phyloP scores from a whole-genome alignment of 192 early-diverging fungal species.

The Gonapodya prolifera region DNA sequence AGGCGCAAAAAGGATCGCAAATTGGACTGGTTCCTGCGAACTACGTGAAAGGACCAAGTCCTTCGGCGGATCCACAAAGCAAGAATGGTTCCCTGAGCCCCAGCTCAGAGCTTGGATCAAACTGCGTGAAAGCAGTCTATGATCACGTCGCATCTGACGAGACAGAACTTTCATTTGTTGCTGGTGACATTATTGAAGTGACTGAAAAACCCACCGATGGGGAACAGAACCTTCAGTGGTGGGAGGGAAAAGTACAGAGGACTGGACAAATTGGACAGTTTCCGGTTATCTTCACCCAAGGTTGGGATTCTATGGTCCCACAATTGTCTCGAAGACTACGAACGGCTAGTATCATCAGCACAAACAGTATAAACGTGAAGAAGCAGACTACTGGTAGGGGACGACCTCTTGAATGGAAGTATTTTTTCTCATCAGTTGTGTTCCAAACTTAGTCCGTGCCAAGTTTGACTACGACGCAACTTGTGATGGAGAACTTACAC shows the following conservation, averaged over 20 bases:
- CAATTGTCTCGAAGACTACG: background rate
- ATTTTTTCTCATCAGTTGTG: too few species aligned
- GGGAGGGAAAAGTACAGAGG: background rate
- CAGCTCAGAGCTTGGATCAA: background rate
- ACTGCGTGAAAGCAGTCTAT: background rate
- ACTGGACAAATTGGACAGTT: background rate
- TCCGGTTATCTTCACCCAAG: background rate
- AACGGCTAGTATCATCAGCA: background rate
- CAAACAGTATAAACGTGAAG: background rate
- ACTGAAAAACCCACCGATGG: background rate
- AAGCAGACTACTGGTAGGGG: background rate
- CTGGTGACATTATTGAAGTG: background rate
- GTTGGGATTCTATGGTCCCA: background rate
- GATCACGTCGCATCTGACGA: background rate
- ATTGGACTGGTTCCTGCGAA: background rate
- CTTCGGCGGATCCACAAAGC: background rate
- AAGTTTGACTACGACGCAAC: background rate
- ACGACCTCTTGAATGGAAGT: too few species aligned
- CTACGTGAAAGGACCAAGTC: background rate
- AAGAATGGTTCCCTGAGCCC: background rate
- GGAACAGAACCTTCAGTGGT: background rate
- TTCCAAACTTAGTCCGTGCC: background rate
- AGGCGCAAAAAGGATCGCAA: background rate
- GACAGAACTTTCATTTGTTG: background rate
- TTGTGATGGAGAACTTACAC: background rate